Conservation (phyloP, 2,329 filamentous ascomycete species). For the Cytospora leucostoma region DNA sequence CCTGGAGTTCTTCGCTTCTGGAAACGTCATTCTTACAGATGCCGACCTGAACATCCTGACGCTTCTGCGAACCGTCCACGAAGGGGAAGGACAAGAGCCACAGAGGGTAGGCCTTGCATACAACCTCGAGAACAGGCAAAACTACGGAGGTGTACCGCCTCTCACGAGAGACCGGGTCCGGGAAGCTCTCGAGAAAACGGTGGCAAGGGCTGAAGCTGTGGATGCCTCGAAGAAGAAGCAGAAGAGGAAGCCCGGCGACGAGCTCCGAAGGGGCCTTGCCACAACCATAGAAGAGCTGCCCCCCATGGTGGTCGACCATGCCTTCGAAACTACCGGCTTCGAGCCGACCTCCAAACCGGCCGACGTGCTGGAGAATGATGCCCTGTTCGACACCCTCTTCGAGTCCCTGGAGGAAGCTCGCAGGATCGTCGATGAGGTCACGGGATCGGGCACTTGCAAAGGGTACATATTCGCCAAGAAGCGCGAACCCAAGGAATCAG, state of each 20-base stretch:
- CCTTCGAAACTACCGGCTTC: conserved; percentile 68
- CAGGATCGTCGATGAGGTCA: conserved; percentile 68
- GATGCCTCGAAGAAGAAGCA: conserved; percentile 61
- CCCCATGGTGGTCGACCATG: conserved; percentile 85
- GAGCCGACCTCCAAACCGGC: conserved; percentile 68
- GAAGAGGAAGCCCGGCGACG: conserved; percentile 73
- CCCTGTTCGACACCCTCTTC: conserved; percentile 66
- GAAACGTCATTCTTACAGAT: conserved; percentile 93
- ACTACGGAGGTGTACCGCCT: conserved; percentile 73
- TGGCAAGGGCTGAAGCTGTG: conserved; percentile 57
- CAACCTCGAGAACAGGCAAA: conserved; percentile 78
- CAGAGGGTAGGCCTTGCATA: conserved; percentile 78
- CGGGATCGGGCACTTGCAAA: conserved; percentile 62
- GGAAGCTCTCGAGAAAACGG: conserved; percentile 66
- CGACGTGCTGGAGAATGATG: conserved; percentile 68
- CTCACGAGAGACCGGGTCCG: conserved; percentile 74
- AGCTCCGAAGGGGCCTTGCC: conserved; percentile 77
- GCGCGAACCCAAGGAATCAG: conserved; percentile 34
- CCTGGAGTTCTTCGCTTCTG: conserved; percentile 94
- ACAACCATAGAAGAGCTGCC: conserved; percentile 86
- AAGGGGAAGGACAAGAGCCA: conserved; percentile 81
- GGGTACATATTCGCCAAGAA: conserved; percentile 88
- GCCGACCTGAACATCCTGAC: conserved; percentile 78
- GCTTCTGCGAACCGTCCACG: conserved; percentile 76
- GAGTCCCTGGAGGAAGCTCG: conserved; percentile 70